Evolutionary conservation across 2,329 filamentous ascomycete genomes (phyloP).

Genomic region (Neocucurbitaria cava): DNA sequence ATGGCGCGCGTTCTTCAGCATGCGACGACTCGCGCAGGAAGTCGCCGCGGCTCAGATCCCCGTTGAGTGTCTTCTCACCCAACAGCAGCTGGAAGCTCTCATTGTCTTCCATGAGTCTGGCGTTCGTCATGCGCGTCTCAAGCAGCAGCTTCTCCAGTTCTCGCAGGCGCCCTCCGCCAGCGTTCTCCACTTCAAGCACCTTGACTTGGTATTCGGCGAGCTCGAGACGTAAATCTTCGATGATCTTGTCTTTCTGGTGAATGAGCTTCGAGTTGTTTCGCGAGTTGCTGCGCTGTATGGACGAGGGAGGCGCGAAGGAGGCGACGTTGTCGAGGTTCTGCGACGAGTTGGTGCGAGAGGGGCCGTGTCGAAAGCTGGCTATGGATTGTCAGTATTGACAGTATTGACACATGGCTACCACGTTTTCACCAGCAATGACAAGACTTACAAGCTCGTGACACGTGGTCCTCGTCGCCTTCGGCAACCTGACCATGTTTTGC

Average conservation of each 20-base stretch:
- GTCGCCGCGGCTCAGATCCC: constrained; percentile 84
- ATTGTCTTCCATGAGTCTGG: constrained; percentile 96
- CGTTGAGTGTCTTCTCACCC: constrained; percentile 93
- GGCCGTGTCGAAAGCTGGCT: constrained; percentile 55
- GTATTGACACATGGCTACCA: constrained; percentile 7
- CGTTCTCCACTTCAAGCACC: constrained; percentile 90
- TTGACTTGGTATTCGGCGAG: constrained; percentile 96
- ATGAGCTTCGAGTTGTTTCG: constrained; percentile 88
- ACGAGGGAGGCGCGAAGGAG: constrained; percentile 86
- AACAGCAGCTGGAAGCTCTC: constrained; percentile 96
- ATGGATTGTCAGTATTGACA: constrained; percentile 31
- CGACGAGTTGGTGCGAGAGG: constrained; percentile 55
- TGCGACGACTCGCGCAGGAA: constrained; percentile 67
- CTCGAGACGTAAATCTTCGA: constrained; percentile 89
- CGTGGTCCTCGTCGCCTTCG: constrained; percentile 58
- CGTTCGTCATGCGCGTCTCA: constrained; percentile 94
- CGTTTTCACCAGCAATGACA: neutral
- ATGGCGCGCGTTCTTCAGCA: constrained; percentile 40
- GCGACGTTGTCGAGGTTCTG: constrained; percentile 77
- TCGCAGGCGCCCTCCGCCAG: constrained; percentile 83
- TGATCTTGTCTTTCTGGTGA: constrained; percentile 94
- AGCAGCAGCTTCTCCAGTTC: constrained; percentile 91
- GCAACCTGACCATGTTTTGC: constrained; percentile 69
- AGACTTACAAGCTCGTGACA: constrained; percentile 60
- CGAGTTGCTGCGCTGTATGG: constrained; percentile 85